These are phyloP conservation scores for Boletellus sp. DNA, from an alignment of 768 basidiomycete genomes.

Conservation along the genomic window DNA sequence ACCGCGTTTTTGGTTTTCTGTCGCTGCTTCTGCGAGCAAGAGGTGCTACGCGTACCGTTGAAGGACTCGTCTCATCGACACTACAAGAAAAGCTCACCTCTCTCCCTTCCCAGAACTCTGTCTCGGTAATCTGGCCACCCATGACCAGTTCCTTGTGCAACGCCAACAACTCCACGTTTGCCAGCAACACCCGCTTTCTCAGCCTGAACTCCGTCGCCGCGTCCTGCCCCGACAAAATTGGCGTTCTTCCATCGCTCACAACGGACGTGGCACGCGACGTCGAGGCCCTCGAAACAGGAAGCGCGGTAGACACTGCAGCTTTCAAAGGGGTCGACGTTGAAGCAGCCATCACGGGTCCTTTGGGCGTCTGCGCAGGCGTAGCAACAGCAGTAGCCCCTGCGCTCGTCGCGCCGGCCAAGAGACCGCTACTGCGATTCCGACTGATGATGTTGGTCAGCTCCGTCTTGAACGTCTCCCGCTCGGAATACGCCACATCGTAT, in stretches of 20 bases:
- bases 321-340: conserved; percentile 17
- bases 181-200: conserved; percentile 74
- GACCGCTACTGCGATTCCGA: conserved; percentile 52
- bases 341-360: conserved; percentile 21
- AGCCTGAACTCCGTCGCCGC: conserved; percentile 66
- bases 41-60: conserved; percentile 50
- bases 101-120: conserved; percentile 96
- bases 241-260: conserved; percentile 49
- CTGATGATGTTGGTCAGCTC: conserved; percentile 76
- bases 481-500: conserved; percentile 55
- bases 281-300: conserved; percentile 39
- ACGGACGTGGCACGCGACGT: conserved; percentile 64
- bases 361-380: conserved; percentile 19
- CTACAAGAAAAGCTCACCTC: conserved; percentile 51
- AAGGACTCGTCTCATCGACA: conserved; percentile 5
- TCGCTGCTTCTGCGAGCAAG: conserved; percentile 68
- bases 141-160: conserved; percentile 90
- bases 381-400: conserved; percentile 11
- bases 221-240: conserved; percentile 55
- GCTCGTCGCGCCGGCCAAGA: conserved; percentile 13
- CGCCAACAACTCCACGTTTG: conserved; percentile 70
- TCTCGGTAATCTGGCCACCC: conserved; percentile 79
- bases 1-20: conserved; percentile 73
- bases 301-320: conserved; percentile 31
- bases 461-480: conserved; percentile 80